Conservation (phyloP, 352 stramenopile genomes). For the Thraustochytrium striatum region DNA sequence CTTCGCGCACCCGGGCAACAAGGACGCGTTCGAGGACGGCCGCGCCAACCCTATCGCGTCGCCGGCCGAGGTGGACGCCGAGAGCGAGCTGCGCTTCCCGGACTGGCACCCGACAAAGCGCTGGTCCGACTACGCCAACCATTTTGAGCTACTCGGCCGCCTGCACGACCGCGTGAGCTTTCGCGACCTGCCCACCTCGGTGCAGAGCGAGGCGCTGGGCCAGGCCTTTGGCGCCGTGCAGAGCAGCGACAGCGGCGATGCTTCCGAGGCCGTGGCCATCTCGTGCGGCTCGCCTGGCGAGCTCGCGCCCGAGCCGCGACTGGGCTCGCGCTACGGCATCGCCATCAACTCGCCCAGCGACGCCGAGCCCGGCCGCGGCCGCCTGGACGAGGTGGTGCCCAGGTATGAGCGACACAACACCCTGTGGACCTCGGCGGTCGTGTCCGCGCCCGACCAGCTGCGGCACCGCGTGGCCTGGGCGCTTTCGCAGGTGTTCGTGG, state of each 20-base stretch:
- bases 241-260: no score
- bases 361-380: not conserved
- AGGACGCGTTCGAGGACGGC: conserved; percentile 6
- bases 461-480: conserved; percentile 66
- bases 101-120: conserved; percentile 20
- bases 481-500: conserved; percentile 62
- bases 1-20: conserved; percentile 23
- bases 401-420: not conserved
- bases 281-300: conserved; percentile 50
- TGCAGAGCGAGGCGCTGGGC: not conserved
- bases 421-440: not conserved
- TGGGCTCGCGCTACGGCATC: not conserved
- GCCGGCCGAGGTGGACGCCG: not conserved
- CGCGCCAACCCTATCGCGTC: conserved; percentile 26
- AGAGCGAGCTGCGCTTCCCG: conserved; percentile 25
- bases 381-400: not conserved
- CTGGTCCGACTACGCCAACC: not conserved
- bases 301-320: conserved; percentile 25
- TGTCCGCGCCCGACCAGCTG: conserved; percentile 61
- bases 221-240: conserved; percentile 46
- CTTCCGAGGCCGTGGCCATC: no score
- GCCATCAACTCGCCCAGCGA: not conserved
- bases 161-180: conserved; percentile 44
- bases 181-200: conserved; percentile 3
- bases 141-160: not conserved